Base-by-base conservation (phyloP, 495 filamentous ascomycete species). In the Daldinia decipiens region DNA sequence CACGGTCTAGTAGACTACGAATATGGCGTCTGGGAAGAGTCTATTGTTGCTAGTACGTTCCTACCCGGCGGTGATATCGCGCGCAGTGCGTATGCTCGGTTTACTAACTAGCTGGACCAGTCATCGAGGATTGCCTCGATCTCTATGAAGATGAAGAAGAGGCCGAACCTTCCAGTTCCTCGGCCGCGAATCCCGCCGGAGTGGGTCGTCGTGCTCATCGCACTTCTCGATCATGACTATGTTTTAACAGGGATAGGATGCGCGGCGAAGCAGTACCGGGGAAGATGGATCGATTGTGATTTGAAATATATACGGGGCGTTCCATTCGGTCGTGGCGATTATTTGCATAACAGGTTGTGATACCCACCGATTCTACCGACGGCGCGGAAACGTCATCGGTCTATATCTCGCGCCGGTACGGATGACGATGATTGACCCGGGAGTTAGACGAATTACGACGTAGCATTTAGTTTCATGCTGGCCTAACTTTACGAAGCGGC, bases 1-100 rank as follows among this genome's bases (percentile, higher is more conserved):
- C 88, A 96, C 72, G 95, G 95, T 15, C 81, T 99, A 27, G 95
- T 99, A 6, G 95, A 99, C 80, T 99, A 98, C 77, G 91, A 98
- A 74, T 95, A 97, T 82, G 95, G 95, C 3, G 92, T 98, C 51
- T 95, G 92, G 87, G 95, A 98, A 79, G 94, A 98, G 77, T 91
- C 92, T 71, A 98, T 99, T 70, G 85, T 97, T 52, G 86, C 85
- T 58, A 85, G 93, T 95, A 85, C 72, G 92, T 84, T 52, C 60
- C 62, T 73, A 59, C 5, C 31, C 17, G 17, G 51, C n/a, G 31
- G 26, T 51, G 38, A 34, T 29, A 32, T 24, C 11, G 27, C 19
- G 19, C 21, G 0, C 29, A 27, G 58, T 58, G 19, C 66, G 50
- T 59, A 39, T 51, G n/a, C 62, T 15, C 7, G 62, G 5, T 13